Conservation (phyloP, 2,329 filamentous ascomycete species). For the Sclerotinia borealis region DNA sequence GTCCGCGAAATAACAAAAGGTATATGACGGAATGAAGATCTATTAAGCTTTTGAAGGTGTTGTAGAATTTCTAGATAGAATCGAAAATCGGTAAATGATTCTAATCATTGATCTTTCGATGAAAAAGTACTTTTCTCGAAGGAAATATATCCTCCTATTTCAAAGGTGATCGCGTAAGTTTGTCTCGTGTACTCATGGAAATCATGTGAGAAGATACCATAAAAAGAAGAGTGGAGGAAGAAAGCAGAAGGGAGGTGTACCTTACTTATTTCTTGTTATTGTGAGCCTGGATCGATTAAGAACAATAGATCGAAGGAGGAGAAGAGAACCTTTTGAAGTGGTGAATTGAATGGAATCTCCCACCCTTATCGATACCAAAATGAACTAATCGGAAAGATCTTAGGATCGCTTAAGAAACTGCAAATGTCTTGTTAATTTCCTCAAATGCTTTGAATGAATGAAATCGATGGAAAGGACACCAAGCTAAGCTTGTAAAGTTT, state of each 20-base stretch:
- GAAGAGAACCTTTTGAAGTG: background rate
- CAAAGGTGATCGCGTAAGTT: constrained; percentile 7
- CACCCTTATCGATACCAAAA: constrained; percentile 3
- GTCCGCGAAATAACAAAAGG: constrained; percentile 4
- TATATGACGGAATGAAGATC: background rate
- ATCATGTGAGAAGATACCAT: constrained; percentile 1
- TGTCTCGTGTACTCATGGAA: constrained; percentile 2
- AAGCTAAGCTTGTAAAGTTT: background rate
- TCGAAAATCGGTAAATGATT: background rate
- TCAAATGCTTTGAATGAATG: background rate
- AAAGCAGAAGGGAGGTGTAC: background rate
- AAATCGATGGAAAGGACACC: background rate
- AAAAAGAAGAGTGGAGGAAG: background rate
- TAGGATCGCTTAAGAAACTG: background rate
- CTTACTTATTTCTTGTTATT: background rate
- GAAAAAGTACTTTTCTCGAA: background rate
- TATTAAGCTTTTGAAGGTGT: background rate
- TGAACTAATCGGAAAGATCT: background rate
- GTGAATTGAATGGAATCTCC: background rate
- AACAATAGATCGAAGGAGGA: background rate
- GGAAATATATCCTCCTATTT: constrained; percentile 1
- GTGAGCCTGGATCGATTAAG: background rate
- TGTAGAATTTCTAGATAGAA: background rate
- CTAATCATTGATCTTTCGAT: background rate
- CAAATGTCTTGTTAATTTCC: background rate